Base-by-base conservation (phyloP, 805 yeast species). In the Zygosaccharomyces pseudorouxii region DNA sequence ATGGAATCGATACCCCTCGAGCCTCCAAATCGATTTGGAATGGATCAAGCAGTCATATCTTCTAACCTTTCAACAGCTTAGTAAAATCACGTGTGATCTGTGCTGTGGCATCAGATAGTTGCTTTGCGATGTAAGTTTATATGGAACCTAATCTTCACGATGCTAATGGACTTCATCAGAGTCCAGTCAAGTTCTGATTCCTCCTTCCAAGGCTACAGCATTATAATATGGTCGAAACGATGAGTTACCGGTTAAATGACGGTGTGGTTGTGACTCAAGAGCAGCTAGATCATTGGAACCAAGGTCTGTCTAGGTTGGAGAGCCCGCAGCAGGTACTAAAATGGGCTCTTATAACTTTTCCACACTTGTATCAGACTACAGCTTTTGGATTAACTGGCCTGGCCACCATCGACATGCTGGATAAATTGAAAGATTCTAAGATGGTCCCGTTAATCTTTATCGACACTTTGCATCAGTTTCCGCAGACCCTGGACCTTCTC, bases 311-410 rank as follows among this genome's bases (percentile, higher is more conserved):
- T n/a, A 62, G 70, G 6, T 64, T 79, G 14, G 28, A 55, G 1
- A 60, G 79, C 1, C 89, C 97, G 0, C 79, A 80, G 55, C 87
- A 88, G 50, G 81, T 92, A 49, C 69, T 92, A 23, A 71, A 75
- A 59, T 92, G 98, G 97, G 80, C 96, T 0, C 69, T 84, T 12
- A 65, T 78, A n/a, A 88, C 95, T 0, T 82, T 90, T 60, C 96
- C 96, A 2, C 74, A 81, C 36, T 71, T 92, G 33, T 90, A 65
- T 61, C 98, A 92, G 68, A 89, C 96, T 1, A 89, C 98, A 0
- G 98, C 98, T 1, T 89, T 92, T 69, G 98, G 98, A 0, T 74
- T 92, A 41, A 87, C 97, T 1, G 98, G 98, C 0, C 69, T 92
- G 50, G 96, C 86, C 27, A 90, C 92, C 10, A 73, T 87, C 38